These are phyloP conservation scores for Acorus calamus DNA, from an alignment of 106 monocot species.

Conservation along the genomic window DNA sequence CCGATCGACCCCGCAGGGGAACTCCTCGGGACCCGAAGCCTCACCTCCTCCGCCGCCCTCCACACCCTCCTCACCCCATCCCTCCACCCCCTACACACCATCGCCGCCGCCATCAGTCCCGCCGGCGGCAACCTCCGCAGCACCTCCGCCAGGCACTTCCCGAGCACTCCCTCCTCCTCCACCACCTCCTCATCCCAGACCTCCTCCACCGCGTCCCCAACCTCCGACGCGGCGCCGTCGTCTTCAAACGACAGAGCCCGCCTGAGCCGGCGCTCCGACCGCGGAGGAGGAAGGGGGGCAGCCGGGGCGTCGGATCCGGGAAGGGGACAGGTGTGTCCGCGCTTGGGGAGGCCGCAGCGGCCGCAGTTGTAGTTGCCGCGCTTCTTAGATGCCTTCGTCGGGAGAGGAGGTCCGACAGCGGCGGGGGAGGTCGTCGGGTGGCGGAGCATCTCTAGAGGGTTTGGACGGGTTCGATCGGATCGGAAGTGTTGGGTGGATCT, in stretches of 20 bases:
- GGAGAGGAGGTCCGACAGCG: slow-evolving; percentile 5
- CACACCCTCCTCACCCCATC: slow-evolving; percentile 72
- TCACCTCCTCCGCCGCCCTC: slow-evolving; percentile 67
- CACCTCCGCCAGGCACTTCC: slow-evolving; percentile 39
- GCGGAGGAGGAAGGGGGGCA: slow-evolving; percentile 13
- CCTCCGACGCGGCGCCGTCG: slow-evolving; percentile 5
- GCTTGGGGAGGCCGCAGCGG: slow-evolving; percentile 89
- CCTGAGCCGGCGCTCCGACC: slow-evolving; percentile 41
- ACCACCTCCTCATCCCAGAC: slow-evolving; percentile 26
- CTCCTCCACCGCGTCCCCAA: slow-evolving; percentile 12
- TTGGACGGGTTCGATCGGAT: no score
- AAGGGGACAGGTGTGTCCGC: slow-evolving; percentile 70
- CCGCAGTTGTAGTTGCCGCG: slow-evolving; percentile 99
- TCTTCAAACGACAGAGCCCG: slow-evolving; percentile 57
- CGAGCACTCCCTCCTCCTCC: slow-evolving; percentile 18
- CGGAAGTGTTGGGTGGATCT: no score
- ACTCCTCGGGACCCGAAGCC: slow-evolving; percentile 31
- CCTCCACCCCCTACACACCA: slow-evolving; percentile 73
- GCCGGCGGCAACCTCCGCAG: slow-evolving; percentile 52
- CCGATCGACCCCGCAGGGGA: slow-evolving; percentile 67
- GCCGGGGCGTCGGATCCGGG: background rate
- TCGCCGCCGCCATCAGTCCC: slow-evolving; percentile 65
- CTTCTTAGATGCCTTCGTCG: slow-evolving; percentile 26
- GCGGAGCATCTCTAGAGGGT: slow-evolving; percentile 6
- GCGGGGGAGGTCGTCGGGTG: slow-evolving; percentile 6